Percentiles rank a stretch among this genome's conserved stretches.
These are phyloP conservation scores for Calonectria crousiana DNA, from an alignment of 2,329 filamentous ascomycete genomes.

Conservation along the genomic window DNA sequence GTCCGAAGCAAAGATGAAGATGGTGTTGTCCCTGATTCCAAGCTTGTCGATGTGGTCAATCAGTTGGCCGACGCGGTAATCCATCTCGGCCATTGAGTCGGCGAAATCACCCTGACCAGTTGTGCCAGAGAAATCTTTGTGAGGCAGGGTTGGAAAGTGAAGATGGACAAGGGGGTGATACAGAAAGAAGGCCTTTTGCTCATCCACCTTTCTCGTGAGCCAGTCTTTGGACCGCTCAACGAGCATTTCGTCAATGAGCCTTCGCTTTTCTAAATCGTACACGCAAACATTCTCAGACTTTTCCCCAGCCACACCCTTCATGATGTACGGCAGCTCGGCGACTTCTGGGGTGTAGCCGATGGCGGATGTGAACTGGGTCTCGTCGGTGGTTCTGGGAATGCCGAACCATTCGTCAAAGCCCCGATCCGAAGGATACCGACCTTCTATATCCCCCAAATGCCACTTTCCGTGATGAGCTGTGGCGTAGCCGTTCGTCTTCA, in stretches of 20 bases:
- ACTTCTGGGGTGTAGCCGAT: constrained; percentile 49
- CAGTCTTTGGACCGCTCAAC: constrained; percentile 49
- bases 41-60: constrained; percentile 48
- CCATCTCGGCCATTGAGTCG: constrained; percentile 51
- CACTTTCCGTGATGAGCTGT: constrained; percentile 52
- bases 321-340: constrained; percentile 50
- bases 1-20: constrained; percentile 52
- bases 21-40: constrained; percentile 45
- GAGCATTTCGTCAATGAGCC: constrained; percentile 49
- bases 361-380: constrained; percentile 50
- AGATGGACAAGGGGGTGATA: constrained; percentile 51
- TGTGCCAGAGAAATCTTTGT: constrained; percentile 44
- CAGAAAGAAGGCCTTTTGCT: constrained; percentile 45
- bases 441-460: constrained; percentile 51
- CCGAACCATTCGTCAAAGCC: constrained; percentile 54
- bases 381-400: constrained; percentile 52
- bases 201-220: constrained; percentile 42
- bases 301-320: constrained; percentile 44
- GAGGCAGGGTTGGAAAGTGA: constrained; percentile 49
- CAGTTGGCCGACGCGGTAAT: constrained; percentile 47
- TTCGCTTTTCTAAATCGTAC: constrained; percentile 48
- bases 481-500: constrained; percentile 44
- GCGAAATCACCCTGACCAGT: constrained; percentile 48
- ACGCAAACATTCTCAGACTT: constrained; percentile 47
- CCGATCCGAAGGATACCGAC: constrained; percentile 50